Evolutionary conservation across 495 filamentous ascomycete genomes (phyloP), one percentile per base, ranked within the genome.

Genomic region (Neurospora sp.): DNA sequence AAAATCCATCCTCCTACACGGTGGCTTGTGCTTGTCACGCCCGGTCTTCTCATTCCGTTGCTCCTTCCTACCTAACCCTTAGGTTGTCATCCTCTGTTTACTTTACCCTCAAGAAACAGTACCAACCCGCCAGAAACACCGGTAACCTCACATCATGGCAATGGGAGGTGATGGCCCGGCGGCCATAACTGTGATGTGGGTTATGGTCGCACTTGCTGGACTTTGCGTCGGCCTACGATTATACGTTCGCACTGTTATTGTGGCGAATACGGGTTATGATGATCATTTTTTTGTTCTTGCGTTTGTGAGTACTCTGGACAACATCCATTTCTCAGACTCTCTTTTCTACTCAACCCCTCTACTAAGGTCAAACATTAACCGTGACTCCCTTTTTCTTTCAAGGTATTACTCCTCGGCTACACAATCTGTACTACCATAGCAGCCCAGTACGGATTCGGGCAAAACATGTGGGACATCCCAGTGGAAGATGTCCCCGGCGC

Each of bases 391-490:
- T 35, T 66, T 11, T 14, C n/a, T 5, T 54, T 69, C 20, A 18
- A 73, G 59, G 3, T 74, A 37, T 41, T 74, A n/a, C 69, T 76
- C 9, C 6, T 76, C 11, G 48, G 66, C 39, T 76, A 76, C 73
- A 70, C 48, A 20, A 39, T 72, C 18, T 72, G 71, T 27, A 46
- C 46, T 14, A 69, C 71, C 10, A 54, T 76, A 9, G 72, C 76
- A 20, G 44, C 74, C 9, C 48, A 48, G 2, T 78, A 82, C 70
- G 82, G 82, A 3, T 77, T 83, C 66, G 82, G 82, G 7, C 81
- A 78, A 54, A 74, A 76, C 18, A 76, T 82, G 3, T 76, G 73
- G 18, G 70, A 75, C 9, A 39, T 72, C 14, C 27, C 69, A n/a
- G 31, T 74, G 38, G 78, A 81, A 71, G 70, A 78, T 20, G 76